These are phyloP conservation scores for Macrophomina tecta DNA, from an alignment of 2,329 filamentous ascomycete genomes.

Conservation along the genomic window DNA sequence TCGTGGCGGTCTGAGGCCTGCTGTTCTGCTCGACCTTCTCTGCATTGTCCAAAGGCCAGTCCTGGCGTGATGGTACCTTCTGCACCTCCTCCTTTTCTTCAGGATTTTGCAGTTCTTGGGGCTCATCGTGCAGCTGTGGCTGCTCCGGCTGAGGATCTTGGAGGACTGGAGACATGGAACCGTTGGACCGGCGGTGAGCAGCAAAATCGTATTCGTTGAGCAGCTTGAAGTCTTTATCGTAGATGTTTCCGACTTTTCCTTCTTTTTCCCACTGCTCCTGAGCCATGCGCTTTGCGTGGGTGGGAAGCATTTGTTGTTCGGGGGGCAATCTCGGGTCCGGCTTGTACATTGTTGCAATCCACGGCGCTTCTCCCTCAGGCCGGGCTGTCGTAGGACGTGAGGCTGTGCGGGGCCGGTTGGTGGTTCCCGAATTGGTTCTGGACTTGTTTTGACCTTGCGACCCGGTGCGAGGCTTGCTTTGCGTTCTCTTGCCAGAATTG, in stretches of 20 bases:
- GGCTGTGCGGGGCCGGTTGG: conserved; percentile 63
- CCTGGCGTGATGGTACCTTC: not conserved
- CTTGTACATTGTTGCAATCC: conserved; percentile 93
- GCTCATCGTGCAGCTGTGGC: not conserved
- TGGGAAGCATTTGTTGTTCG: conserved; percentile 93
- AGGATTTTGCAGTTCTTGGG: not conserved
- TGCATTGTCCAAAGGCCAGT: conserved; percentile 5
- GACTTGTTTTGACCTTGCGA: conserved; percentile 23
- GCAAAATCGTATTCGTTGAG: conserved; percentile 69
- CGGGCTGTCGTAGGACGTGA: conserved; percentile 64
- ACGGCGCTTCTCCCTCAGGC: conserved; percentile 93
- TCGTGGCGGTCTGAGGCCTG: conserved; percentile 35
- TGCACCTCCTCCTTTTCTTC: not conserved
- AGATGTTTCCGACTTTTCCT: conserved; percentile 81
- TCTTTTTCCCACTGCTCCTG: conserved; percentile 96
- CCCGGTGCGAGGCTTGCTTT: conserved; percentile 36
- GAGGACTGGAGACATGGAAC: conserved; percentile 31
- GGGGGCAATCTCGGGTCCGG: conserved; percentile 92
- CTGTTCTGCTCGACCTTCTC: conserved; percentile 21
- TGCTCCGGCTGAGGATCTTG: conserved; percentile 38
- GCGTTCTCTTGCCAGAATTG: conserved; percentile 42
- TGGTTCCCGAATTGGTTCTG: conserved; percentile 29
- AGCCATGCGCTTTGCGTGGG: conserved; percentile 86
- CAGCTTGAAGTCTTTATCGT: conserved; percentile 86
- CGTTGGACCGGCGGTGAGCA: conserved; percentile 5